These are phyloP conservation scores for Leccinum rimulosum DNA, from an alignment of 768 basidiomycete genomes.

Conservation along the genomic window DNA sequence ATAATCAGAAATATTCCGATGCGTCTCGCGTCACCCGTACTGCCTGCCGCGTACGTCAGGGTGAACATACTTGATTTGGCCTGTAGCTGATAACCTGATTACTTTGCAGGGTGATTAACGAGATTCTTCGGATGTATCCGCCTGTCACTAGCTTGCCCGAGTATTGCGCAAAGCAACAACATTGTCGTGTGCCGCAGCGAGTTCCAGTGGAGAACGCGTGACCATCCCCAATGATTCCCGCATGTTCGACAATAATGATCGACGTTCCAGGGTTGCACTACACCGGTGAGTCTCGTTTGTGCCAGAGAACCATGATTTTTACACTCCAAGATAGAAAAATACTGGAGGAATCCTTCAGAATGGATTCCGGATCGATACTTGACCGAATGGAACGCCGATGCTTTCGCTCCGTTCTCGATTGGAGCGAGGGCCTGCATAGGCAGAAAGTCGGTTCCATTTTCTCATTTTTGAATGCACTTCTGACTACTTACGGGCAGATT, in stretches of 20 bases:
- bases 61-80: neutral
- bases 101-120: neutral
- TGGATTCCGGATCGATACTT: constrained; percentile 2
- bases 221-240: neutral
- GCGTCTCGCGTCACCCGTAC: neutral
- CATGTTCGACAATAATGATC: neutral
- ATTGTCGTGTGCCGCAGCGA: neutral
- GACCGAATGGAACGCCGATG: neutral
- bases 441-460: neutral
- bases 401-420: neutral
- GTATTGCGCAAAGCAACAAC: neutral
- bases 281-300: neutral
- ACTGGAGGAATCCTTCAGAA: neutral
- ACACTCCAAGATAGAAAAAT: neutral
- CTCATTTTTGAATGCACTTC: neutral
- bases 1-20: neutral
- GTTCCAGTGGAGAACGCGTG: neutral
- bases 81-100: neutral
- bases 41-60: neutral
- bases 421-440: neutral
- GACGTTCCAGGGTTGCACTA: neutral
- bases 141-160: neutral
- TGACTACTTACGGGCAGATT: neutral
- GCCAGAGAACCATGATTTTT: no score
- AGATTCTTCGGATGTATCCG: neutral